Conservation (phyloP, 2,329 filamentous ascomycete species). For the Rutstroemia sp. region DNA sequence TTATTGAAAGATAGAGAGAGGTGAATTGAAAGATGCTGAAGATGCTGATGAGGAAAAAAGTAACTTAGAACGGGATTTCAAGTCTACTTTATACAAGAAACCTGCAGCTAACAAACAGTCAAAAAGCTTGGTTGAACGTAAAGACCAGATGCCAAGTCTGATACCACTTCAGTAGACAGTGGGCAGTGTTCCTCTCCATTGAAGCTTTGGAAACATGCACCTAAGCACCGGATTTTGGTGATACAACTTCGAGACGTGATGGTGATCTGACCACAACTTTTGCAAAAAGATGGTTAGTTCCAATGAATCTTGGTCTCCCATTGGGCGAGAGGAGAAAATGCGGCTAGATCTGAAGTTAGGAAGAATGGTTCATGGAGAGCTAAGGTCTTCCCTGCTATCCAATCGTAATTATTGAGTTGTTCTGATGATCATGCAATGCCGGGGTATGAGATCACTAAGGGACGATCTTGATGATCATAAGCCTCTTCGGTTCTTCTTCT, state of each 20-base stretch:
- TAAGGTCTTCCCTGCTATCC: neutral
- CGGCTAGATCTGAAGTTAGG: neutral
- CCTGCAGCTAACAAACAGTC: slow-evolving; percentile 6
- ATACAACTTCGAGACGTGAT: slow-evolving; percentile 16
- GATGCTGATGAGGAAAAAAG: slow-evolving; percentile 24
- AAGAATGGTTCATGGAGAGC: neutral
- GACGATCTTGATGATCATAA: neutral
- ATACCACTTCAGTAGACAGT: slow-evolving; percentile 6
- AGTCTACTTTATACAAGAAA: slow-evolving; percentile 22
- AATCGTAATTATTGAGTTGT: slow-evolving; percentile 1
- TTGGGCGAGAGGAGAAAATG: neutral
- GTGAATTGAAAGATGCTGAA: slow-evolving; percentile 8
- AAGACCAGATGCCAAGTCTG: slow-evolving; percentile 22
- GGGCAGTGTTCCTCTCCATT: neutral
- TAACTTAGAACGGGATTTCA: slow-evolving; percentile 4
- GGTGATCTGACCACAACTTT: slow-evolving; percentile 2
- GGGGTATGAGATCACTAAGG: neutral
- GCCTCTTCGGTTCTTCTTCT: slow-evolving; percentile 2
- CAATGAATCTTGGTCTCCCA: neutral
- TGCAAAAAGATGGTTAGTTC: neutral
- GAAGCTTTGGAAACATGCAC: slow-evolving; percentile 17
- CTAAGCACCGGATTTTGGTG: slow-evolving; percentile 11
- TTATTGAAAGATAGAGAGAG: slow-evolving; percentile 16
- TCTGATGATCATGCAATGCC: neutral
- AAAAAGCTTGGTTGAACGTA: slow-evolving; percentile 16